Base-by-base conservation (phyloP, 192 early-diverging fungal species). In the Spinellus fusiger region DNA sequence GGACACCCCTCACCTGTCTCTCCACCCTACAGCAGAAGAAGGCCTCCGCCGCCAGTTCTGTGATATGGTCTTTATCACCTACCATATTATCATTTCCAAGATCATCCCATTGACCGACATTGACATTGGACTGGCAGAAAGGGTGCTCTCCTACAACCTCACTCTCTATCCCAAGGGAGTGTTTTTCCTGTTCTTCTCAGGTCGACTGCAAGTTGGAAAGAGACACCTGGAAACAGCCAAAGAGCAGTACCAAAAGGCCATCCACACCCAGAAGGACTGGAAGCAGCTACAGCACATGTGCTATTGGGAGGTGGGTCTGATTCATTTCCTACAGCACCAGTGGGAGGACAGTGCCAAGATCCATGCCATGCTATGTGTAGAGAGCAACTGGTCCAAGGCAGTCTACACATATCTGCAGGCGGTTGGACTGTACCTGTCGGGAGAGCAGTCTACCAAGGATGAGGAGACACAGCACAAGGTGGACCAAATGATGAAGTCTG, bases 331-430 rank as follows among this genome's bases (percentile, higher is more conserved):
- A 38, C 68, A 87, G 20, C 69, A 71, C 0, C 74, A 84, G 31
- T 93, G 85, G 77, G 62, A 74, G 26, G 77, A 76, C 5, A 86
- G 86, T 0, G 76, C 70, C 34, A 70, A 83, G 15, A 81, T 82
- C 12, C 89, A 85, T 65, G 78, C 77, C 15, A 77, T 79, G 4
- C 70, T 96, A 29, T 71, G 74, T 47, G 77, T 80, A 50, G 92
- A 96, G 60, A 92, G 87, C 62, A 86, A 88, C 49, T 96, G 93
- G 93, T 86, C 88, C 62, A 87, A 88, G 58, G 88, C 90, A 5
- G 84, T 87, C 6, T 96, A 91, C 78, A 76, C 78, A 0, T 96
- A 94, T 60, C 66, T 85, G 23, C 83, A 80, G 6, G 92, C 84
- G 0, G 67, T 82, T 18, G 84, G 73, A 18, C 46, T 90, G 54